A percentile compares a stretch with the other conserved stretches of the same genome.
These are phyloP conservation scores for Corymbia calophylla DNA, from an alignment of 441 rosid species.

Conservation along the genomic window DNA sequence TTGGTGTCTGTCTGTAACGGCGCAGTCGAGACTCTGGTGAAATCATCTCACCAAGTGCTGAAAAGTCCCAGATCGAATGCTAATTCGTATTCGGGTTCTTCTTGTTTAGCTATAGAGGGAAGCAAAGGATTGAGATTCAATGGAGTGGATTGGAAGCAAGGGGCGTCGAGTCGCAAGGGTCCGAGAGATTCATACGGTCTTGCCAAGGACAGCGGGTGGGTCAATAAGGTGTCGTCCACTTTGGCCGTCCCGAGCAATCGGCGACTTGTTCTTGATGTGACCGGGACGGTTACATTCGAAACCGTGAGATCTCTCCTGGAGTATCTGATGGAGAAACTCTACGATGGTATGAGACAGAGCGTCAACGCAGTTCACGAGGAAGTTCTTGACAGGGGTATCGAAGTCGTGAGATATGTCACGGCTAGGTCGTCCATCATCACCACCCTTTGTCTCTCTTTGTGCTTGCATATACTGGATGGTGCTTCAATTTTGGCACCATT, in stretches of 20 bases:
- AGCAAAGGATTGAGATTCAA: slow-evolving; percentile 2
- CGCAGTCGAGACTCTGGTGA: slow-evolving; percentile 62
- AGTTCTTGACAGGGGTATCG: slow-evolving; percentile 35
- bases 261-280: slow-evolving; percentile 56
- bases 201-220: slow-evolving; percentile 26
- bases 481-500: slow-evolving; percentile 51
- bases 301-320: slow-evolving; percentile 62
- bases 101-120: slow-evolving; percentile 2
- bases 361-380: slow-evolving; percentile 20
- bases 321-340: slow-evolving; percentile 36
- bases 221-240: slow-evolving; percentile 43
- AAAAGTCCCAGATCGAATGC: slow-evolving; percentile 4
- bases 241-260: slow-evolving; percentile 59
- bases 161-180: not conserved
- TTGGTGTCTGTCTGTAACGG: slow-evolving; percentile 48
- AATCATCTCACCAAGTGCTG: slow-evolving; percentile 43
- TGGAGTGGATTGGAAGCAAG: slow-evolving; percentile 4
- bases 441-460: slow-evolving; percentile 49
- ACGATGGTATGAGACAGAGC: slow-evolving; percentile 28
- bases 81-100: not conserved
- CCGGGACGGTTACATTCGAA: slow-evolving; percentile 59
- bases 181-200: slow-evolving; percentile 7
- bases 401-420: slow-evolving; percentile 34
- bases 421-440: slow-evolving; percentile 46
- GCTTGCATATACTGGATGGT: slow-evolving; percentile 53